Evolutionary conservation across 2,329 filamentous ascomycete genomes (phyloP).

Genomic region (Claviceps sp.): DNA sequence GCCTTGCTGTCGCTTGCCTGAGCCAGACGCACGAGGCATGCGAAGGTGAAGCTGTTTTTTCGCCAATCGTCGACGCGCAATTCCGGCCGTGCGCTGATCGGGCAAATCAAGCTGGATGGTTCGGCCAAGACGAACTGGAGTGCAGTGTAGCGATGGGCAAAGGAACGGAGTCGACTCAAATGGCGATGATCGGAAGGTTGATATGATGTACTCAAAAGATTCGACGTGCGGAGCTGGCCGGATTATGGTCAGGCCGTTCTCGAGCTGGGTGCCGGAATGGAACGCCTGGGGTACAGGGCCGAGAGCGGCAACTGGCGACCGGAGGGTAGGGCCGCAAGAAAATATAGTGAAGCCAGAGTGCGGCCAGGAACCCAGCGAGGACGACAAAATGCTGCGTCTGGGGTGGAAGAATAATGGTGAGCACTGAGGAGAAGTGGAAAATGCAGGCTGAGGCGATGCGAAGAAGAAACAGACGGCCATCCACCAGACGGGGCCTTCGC

Average conservation of each 20-base stretch:
- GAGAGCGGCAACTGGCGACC: not conserved
- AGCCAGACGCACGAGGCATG: constrained; percentile 49
- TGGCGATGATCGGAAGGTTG: not conserved
- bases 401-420: not conserved
- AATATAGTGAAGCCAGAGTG: not conserved
- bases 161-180: not conserved
- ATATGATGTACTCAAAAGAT: not conserved
- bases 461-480: not conserved
- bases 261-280: not conserved
- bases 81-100: not conserved
- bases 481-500: not conserved
- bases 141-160: not conserved
- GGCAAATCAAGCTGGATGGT: not conserved
- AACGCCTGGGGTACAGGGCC: not conserved
- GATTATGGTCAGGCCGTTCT: not conserved
- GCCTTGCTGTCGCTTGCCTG: constrained; percentile 49
- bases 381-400: not conserved
- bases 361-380: not conserved
- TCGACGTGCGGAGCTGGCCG: not conserved
- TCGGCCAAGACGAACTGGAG: not conserved
- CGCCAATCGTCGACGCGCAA: not conserved
- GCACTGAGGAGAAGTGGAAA: not conserved
- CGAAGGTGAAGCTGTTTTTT: constrained; percentile 15
- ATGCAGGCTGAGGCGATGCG: constrained; percentile 1
- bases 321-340: not conserved